Percentiles rank a stretch among this genome's conserved stretches.
Conservation (phyloP, 2,329 filamentous ascomycete species). For the Ceratocystis smalleyi region DNA sequence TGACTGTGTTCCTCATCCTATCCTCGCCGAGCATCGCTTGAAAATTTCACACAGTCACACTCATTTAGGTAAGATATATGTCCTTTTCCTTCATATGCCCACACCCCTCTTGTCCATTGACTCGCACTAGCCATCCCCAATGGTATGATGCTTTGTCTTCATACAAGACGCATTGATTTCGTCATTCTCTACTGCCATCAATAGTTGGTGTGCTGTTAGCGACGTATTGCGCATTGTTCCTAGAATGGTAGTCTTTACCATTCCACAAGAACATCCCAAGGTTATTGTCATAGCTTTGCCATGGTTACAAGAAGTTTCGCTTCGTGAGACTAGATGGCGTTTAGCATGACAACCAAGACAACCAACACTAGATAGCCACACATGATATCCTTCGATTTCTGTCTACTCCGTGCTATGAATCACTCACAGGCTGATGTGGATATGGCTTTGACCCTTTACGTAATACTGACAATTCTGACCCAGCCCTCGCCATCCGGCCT, state of each 20-base stretch:
- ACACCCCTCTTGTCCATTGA: background rate
- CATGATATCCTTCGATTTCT: background rate
- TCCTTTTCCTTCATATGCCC: background rate
- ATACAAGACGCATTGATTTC: background rate
- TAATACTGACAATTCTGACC: background rate
- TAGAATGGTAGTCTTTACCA: background rate
- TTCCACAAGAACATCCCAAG: background rate
- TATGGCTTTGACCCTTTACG: background rate
- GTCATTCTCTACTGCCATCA: too few relatives aligned
- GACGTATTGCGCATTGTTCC: background rate
- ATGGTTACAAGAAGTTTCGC: background rate
- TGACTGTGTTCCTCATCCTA: slow-evolving; percentile 13
- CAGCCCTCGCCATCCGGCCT: background rate
- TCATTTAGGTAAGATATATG: background rate
- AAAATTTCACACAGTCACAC: background rate
- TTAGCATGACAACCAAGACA: too few relatives aligned
- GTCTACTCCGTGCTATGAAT: background rate
- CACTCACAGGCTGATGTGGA: background rate
- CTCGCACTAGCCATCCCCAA: slow-evolving; percentile 13
- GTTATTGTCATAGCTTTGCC: background rate
- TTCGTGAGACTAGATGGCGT: too few relatives aligned
- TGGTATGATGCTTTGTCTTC: background rate
- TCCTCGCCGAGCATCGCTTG: slow-evolving; percentile 12
- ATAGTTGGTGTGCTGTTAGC: too few relatives aligned
- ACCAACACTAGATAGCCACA: too few relatives aligned